Conservation (phyloP, 306 rosid genomes). For the Nissolia schottii region DNA sequence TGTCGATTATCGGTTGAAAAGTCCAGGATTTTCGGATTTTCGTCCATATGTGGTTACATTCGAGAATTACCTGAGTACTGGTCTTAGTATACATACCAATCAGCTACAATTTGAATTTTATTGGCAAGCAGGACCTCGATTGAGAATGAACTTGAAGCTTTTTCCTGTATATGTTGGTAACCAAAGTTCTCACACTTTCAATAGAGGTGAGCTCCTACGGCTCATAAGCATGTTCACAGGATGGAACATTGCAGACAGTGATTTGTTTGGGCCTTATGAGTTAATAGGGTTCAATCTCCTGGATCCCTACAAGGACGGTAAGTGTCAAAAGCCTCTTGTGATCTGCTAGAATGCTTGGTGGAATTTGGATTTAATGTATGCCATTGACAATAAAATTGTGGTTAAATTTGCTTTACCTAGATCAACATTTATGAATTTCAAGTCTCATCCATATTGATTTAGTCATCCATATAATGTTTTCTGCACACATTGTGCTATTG, state of each 20-base stretch:
- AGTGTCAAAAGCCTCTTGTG: slow-evolving; percentile 37
- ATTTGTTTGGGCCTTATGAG: slow-evolving; percentile 83
- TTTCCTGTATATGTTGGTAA: slow-evolving; percentile 44
- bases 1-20: slow-evolving; percentile 71
- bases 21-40: slow-evolving; percentile 82
- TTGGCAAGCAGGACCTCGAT: slow-evolving; percentile 77
- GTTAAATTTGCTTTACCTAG: background rate
- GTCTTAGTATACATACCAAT: slow-evolving; percentile 31
- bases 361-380: background rate
- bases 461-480: background rate
- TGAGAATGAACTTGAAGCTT: slow-evolving; percentile 61
- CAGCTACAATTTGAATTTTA: slow-evolving; percentile 53
- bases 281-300: slow-evolving; percentile 40
- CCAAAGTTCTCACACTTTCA: slow-evolving; percentile 32
- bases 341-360: slow-evolving; percentile 1
- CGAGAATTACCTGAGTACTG: slow-evolving; percentile 40
- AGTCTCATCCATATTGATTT: background rate
- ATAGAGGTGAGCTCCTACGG: slow-evolving; percentile 52
- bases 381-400: background rate
- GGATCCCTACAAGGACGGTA: slow-evolving; percentile 51
- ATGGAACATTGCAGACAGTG: slow-evolving; percentile 57
- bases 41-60: slow-evolving; percentile 39
- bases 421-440: slow-evolving; percentile 1
- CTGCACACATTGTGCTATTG: background rate
- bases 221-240: slow-evolving; percentile 48